A percentile compares a stretch with the other conserved stretches of the same genome.
These are phyloP conservation scores for Albugo candida DNA, from an alignment of 352 stramenopile species.

Conservation along the genomic window DNA sequence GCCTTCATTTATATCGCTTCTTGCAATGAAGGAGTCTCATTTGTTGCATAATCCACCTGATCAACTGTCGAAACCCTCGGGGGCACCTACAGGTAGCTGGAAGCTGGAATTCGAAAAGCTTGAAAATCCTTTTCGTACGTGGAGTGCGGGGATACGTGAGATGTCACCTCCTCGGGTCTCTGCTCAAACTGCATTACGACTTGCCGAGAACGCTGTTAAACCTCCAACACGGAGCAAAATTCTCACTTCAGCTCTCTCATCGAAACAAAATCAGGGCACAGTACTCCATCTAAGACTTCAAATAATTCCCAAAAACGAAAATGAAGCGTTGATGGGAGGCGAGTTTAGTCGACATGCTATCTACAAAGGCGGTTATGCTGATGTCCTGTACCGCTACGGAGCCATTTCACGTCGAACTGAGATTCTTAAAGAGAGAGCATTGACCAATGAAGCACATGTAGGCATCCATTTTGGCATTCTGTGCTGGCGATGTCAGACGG, in stretches of 20 bases:
- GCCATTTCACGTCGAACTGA: constrained; percentile 48
- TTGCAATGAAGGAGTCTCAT: too few relatives aligned
- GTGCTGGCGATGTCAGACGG: constrained; percentile 36
- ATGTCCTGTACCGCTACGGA: constrained; percentile 65
- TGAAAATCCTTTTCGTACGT: constrained; percentile 59
- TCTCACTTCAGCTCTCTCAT: constrained; percentile 31
- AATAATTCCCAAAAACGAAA: constrained; percentile 7
- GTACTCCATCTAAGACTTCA: too few relatives aligned
- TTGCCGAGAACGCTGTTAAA: not conserved
- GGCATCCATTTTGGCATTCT: constrained; percentile 43
- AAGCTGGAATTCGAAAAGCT: constrained; percentile 52
- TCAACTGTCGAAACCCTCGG: constrained; percentile 9
- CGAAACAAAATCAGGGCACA: constrained; percentile 12
- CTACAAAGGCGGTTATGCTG: constrained; percentile 70
- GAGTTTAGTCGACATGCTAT: constrained; percentile 37
- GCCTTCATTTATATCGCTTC: too few relatives aligned
- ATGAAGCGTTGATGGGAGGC: constrained; percentile 26
- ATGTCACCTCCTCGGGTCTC: too few relatives aligned
- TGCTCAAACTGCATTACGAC: too few relatives aligned
- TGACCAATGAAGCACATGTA: constrained; percentile 13
- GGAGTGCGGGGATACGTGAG: constrained; percentile 14
- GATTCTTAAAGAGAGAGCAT: constrained; percentile 40
- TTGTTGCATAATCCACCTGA: constrained; percentile 7
- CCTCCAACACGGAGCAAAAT: constrained; percentile 3
- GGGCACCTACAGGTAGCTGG: constrained; percentile 11